phyloP scores from a whole-genome alignment of 352 stramenopile species.

The Phytophthora fragariaefolia region DNA sequence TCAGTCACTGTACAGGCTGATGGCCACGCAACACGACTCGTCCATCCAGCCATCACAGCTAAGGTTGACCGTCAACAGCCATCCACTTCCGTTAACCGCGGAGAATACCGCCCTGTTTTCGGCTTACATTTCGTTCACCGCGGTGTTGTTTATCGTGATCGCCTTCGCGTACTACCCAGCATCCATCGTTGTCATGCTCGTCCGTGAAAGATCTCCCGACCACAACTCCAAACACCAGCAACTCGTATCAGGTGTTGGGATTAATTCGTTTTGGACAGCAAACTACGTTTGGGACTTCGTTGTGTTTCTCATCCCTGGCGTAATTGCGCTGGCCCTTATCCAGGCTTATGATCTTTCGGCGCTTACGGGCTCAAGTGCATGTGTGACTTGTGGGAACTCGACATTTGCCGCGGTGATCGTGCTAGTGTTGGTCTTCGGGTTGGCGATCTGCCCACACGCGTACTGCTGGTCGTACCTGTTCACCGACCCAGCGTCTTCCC shows the following conservation, averaged over 20 bases:
- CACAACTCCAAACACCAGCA: constrained; percentile 97
- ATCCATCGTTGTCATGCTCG: constrained; percentile 92
- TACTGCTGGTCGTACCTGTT: constrained; percentile 72
- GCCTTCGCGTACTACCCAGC: constrained; percentile 91
- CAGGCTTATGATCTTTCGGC: constrained; percentile 45
- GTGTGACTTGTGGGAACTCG: constrained; percentile 31
- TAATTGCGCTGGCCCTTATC: constrained; percentile 47
- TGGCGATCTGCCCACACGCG: constrained; percentile 67
- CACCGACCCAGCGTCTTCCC: constrained; percentile 52
- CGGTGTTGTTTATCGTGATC: constrained; percentile 80
- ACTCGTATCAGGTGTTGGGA: constrained; percentile 92
- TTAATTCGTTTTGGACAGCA: constrained; percentile 93
- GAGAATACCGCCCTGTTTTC: constrained; percentile 48
- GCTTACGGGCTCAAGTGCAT: constrained; percentile 31
- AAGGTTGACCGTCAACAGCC: constrained; percentile 48
- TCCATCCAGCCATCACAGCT: constrained; percentile 15
- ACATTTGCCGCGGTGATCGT: constrained; percentile 54
- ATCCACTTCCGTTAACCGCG: constrained; percentile 55
- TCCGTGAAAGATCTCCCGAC: constrained; percentile 89
- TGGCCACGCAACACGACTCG: constrained; percentile 28
- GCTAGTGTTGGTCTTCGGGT: constrained; percentile 62
- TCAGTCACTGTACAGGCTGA: constrained; percentile 47
- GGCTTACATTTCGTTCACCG: constrained; percentile 55
- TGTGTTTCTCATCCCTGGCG: constrained; percentile 79
- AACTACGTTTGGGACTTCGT: constrained; percentile 93